These are phyloP conservation scores for Tetrapisispora phaffii DNA, from an alignment of 805 yeast species.

Conservation along the genomic window DNA sequence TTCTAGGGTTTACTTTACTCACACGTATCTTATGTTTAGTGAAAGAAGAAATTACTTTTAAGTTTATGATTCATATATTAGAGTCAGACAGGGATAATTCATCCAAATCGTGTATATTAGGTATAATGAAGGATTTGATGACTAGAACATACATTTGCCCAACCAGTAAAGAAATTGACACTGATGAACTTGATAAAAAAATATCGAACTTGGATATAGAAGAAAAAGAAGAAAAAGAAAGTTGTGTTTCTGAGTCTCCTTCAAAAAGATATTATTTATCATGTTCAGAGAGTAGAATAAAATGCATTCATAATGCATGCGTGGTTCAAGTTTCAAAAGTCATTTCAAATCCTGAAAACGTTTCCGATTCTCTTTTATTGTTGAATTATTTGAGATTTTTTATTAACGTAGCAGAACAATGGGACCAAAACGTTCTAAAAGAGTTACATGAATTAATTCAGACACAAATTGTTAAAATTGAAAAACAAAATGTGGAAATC, in stretches of 20 bases:
- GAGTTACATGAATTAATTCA: not conserved
- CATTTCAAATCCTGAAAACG: not conserved
- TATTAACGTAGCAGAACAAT: slow-evolving; percentile 28
- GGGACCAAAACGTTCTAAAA: slow-evolving; percentile 21
- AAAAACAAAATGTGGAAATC: not conserved
- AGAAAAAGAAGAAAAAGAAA: not conserved
- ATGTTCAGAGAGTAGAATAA: slow-evolving; percentile 16
- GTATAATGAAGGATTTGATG: slow-evolving; percentile 60
- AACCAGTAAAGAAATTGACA: not conserved
- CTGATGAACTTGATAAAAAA: not conserved
- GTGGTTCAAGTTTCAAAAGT: slow-evolving; percentile 7
- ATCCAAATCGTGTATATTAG: slow-evolving; percentile 49
- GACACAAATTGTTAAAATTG: not conserved
- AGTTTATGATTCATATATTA: slow-evolving; percentile 55
- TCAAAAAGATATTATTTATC: slow-evolving; percentile 28
- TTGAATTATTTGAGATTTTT: slow-evolving; percentile 50
- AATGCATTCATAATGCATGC: slow-evolving; percentile 6
- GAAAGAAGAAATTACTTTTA: slow-evolving; percentile 47
- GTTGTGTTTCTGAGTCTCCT: not conserved
- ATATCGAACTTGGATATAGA: slow-evolving; percentile 3
- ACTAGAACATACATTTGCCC: slow-evolving; percentile 25
- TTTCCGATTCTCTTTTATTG: slow-evolving; percentile 22
- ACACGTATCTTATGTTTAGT: slow-evolving; percentile 51
- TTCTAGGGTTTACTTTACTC: slow-evolving; percentile 48
- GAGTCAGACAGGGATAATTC: slow-evolving; percentile 55